Conservation (phyloP, 2,329 filamentous ascomycete genomes). For the Ustilaginoidea virens region DNA sequence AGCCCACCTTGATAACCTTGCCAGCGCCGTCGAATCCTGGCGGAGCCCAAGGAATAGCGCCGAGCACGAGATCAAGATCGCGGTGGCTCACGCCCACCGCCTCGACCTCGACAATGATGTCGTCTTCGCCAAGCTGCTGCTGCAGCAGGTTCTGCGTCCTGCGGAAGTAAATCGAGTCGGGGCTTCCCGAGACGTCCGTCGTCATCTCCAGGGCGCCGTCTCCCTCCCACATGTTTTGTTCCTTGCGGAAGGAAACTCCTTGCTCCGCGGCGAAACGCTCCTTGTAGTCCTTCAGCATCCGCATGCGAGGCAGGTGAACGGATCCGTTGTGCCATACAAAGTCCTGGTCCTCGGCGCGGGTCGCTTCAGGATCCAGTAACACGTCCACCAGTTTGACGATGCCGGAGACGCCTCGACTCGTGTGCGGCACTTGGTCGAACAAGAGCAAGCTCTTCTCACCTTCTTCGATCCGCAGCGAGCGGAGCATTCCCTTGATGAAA, state of each 20-base stretch:
- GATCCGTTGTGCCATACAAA: slow-evolving; percentile 6
- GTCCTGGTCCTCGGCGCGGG: slow-evolving; percentile 4
- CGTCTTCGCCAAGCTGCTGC: slow-evolving; percentile 5
- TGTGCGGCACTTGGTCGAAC: slow-evolving; percentile 3
- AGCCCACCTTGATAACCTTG: slow-evolving; percentile 8
- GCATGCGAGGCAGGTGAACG: slow-evolving; percentile 6
- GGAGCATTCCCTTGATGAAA: slow-evolving; percentile 6
- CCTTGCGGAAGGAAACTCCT: slow-evolving; percentile 7
- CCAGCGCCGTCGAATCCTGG: slow-evolving; percentile 13
- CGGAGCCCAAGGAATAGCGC: slow-evolving; percentile 9
- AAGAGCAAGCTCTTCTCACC: slow-evolving; percentile 2
- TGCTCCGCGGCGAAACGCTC: slow-evolving; percentile 5
- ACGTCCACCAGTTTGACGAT: slow-evolving; percentile 3
- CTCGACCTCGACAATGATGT: slow-evolving; percentile 9
- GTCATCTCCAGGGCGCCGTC: slow-evolving; percentile 11
- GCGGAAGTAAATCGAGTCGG: slow-evolving; percentile 12
- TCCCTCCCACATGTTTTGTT: slow-evolving; percentile 10
- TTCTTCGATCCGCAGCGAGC: slow-evolving; percentile 4
- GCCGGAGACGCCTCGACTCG: neutral
- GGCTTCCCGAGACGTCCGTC: slow-evolving; percentile 9
- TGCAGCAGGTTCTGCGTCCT: slow-evolving; percentile 6
- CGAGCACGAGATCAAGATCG: slow-evolving; percentile 9
- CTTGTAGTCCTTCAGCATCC: slow-evolving; percentile 2
- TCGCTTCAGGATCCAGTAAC: slow-evolving; percentile 1
- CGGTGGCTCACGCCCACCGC: slow-evolving; percentile 9